Conservation (phyloP, 371 early-diverging fungal genomes). For the Mortierella polycephala region DNA sequence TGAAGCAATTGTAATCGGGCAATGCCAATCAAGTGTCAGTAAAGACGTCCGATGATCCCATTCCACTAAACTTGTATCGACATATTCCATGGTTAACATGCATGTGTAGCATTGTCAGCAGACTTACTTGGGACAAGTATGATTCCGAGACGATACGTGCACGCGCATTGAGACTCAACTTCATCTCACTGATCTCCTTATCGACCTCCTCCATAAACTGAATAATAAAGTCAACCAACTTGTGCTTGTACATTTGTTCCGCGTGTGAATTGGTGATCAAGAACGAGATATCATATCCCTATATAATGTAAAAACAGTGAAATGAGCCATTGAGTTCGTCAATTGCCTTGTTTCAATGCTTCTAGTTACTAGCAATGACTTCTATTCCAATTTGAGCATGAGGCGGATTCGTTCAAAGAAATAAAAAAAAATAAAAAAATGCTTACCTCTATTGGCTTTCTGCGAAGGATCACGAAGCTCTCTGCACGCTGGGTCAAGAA, state of each 20-base stretch:
- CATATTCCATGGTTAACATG: not conserved
- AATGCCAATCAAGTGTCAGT: not conserved
- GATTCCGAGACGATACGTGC: constrained; percentile 95
- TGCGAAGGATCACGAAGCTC: constrained; percentile 92
- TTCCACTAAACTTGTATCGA: not conserved
- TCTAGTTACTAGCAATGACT: not conserved
- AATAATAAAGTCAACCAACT: constrained; percentile 97
- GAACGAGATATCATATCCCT: constrained; percentile 97
- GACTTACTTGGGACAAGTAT: constrained; percentile 68
- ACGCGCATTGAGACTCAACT: constrained; percentile 93
- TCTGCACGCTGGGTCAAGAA: constrained; percentile 98
- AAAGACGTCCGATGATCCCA: not conserved
- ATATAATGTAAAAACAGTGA: constrained; percentile 1
- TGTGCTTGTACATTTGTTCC: constrained; percentile 97
- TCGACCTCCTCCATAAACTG: constrained; percentile 99
- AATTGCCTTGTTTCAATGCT: not conserved
- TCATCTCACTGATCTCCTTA: constrained; percentile 98
- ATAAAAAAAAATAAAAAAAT: too few species aligned
- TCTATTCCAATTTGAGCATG: not conserved
- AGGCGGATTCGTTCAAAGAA: too few species aligned
- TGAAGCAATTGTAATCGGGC: too few species aligned
- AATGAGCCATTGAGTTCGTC: not conserved
- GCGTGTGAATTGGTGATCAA: constrained; percentile 96
- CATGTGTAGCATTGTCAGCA: too few species aligned
- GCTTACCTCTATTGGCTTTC: constrained; percentile 87